Conservation (phyloP, 495 filamentous ascomycete species). For the Aspergillus ostianus region DNA sequence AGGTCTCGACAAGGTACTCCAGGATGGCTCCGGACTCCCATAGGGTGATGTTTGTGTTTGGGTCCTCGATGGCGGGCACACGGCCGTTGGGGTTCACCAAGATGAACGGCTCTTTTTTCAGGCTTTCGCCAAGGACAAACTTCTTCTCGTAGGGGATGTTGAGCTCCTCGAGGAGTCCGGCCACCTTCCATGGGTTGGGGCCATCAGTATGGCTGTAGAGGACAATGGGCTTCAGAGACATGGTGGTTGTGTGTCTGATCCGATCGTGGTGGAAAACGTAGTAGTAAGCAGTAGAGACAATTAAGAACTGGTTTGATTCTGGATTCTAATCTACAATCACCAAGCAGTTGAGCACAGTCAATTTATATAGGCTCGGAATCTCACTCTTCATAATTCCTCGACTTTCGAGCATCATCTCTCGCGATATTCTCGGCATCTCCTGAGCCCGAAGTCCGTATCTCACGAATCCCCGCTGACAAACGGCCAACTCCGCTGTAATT, state of each 20-base stretch:
- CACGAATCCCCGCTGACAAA: background rate
- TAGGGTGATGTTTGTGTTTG: conserved; percentile 62
- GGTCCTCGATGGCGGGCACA: conserved; percentile 59
- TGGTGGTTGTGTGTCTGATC: conserved; percentile 8
- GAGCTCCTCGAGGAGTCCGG: conserved; percentile 63
- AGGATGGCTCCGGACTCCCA: conserved; percentile 77
- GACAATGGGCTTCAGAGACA: conserved; percentile 46
- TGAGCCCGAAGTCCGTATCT: background rate
- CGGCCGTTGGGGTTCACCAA: conserved; percentile 74
- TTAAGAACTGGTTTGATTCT: background rate
- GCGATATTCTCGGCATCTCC: background rate
- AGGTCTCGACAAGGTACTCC: conserved; percentile 68
- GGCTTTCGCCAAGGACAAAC: conserved; percentile 40
- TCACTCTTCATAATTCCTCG: background rate
- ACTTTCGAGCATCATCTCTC: background rate
- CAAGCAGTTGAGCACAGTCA: background rate
- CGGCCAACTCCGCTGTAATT: background rate
- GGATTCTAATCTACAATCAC: background rate
- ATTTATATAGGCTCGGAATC: background rate
- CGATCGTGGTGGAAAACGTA: background rate
- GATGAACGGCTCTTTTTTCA: conserved; percentile 57
- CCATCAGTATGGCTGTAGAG: conserved; percentile 42
- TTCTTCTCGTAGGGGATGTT: conserved; percentile 52
- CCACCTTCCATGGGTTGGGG: conserved; percentile 67
- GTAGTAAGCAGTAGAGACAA: background rate